Evolutionary conservation across 768 basidiomycete species (phyloP).

Genomic region (Termitomyces sp.): DNA sequence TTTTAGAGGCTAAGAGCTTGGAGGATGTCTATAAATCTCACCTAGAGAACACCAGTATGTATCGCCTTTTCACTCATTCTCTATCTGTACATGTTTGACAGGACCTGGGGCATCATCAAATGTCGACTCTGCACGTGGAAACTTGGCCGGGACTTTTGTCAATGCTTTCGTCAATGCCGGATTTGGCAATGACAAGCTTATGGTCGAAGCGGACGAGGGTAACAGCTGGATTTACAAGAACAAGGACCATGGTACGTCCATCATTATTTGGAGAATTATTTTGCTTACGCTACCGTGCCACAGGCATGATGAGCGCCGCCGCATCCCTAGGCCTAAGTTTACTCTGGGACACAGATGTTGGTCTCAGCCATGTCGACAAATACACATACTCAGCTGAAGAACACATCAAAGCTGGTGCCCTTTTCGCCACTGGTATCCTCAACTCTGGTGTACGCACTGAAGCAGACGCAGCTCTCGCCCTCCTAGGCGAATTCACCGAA

Average conservation of each 20-base stretch:
- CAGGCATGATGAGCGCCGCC: conserved; percentile 94
- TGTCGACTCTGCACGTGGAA: conserved; percentile 91
- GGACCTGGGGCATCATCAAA: conserved; percentile 66
- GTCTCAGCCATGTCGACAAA: conserved; percentile 92
- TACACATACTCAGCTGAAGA: conserved; percentile 97
- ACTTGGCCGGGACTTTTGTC: conserved; percentile 95
- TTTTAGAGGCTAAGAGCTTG: conserved; percentile 81
- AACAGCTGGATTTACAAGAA: conserved; percentile 99
- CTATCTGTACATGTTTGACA: conserved; percentile 17
- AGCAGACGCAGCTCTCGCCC: conserved; percentile 86
- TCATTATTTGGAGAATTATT: not conserved
- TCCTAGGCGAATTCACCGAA: conserved; percentile 86
- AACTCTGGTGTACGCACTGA: conserved; percentile 89
- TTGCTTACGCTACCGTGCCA: not conserved
- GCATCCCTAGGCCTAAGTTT: conserved; percentile 91
- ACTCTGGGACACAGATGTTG: conserved; percentile 94
- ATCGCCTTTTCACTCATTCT: not conserved
- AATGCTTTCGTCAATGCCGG: conserved; percentile 99
- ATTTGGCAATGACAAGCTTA: conserved; percentile 97
- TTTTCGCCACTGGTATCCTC: conserved; percentile 91
- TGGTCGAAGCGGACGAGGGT: conserved; percentile 95
- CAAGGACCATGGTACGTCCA: conserved; percentile 82
- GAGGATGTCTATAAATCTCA: conserved; percentile 99
- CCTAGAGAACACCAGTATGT: conserved; percentile 80
- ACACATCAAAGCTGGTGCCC: conserved; percentile 94